A percentile compares a stretch with the other conserved stretches of the same genome.
Evolutionary conservation across 495 filamentous ascomycete genomes (phyloP).

Genomic region (Neurospora sp.): DNA sequence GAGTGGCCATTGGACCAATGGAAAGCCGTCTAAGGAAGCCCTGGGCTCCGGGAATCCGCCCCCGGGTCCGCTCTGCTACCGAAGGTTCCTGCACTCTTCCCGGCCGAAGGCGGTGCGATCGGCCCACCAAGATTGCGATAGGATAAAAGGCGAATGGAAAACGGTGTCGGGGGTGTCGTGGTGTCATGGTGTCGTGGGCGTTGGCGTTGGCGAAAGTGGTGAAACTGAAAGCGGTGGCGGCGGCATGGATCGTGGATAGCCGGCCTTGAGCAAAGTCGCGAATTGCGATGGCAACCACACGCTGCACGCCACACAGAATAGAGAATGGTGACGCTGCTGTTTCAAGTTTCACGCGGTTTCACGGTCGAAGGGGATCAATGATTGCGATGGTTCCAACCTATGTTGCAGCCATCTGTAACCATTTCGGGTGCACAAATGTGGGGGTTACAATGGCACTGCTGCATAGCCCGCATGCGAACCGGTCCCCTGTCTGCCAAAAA

Average conservation of each 20-base stretch:
- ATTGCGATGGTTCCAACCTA: not conserved
- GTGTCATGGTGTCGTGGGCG: not conserved
- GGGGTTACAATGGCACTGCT: not conserved
- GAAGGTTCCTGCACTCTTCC: not conserved
- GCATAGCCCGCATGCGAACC: not conserved
- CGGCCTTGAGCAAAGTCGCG: not conserved
- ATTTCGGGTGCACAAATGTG: not conserved
- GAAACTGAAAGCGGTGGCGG: not conserved
- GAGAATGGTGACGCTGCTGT: not conserved
- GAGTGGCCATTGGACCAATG: not conserved
- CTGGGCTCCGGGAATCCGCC: not conserved
- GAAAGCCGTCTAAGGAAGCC: not conserved
- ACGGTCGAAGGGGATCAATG: not conserved
- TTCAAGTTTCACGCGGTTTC: not conserved
- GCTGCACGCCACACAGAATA: not conserved
- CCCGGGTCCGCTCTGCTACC: not conserved
- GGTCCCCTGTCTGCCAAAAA: not conserved
- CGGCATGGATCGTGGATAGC: not conserved
- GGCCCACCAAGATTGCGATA: not conserved
- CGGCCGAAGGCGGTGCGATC: not conserved
- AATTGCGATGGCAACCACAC: not conserved
- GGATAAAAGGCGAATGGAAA: not conserved
- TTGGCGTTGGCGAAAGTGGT: not conserved
- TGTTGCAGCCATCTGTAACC: not conserved
- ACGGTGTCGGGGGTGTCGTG: not conserved